Conservation (phyloP, 2,329 filamentous ascomycete genomes). For the Dendryphion nanum region DNA sequence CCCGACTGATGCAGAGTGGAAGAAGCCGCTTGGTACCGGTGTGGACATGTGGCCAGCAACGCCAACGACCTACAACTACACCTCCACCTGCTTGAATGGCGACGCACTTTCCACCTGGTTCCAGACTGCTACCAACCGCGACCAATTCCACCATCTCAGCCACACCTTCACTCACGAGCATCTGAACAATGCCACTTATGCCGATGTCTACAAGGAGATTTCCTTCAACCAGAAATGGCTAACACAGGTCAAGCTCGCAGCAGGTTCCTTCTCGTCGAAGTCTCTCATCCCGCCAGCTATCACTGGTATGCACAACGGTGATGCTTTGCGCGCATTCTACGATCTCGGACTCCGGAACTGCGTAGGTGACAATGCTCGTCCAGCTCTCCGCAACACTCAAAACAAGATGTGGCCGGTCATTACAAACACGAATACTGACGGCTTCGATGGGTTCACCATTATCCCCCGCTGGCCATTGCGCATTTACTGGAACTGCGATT, state of each 20-base stretch:
- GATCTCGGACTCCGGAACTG: background rate
- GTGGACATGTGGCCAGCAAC: conserved; percentile 22
- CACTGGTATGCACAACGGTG: background rate
- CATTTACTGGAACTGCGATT: background rate
- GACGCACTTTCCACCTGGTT: conserved; percentile 54
- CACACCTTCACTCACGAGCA: background rate
- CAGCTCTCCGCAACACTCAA: background rate
- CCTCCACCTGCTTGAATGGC: conserved; percentile 42
- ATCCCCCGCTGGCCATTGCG: background rate
- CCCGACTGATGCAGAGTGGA: conserved; percentile 39
- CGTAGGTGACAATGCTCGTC: background rate
- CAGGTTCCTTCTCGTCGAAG: background rate
- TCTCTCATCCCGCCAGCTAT: background rate
- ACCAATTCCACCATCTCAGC: conserved; percentile 50
- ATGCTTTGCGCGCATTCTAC: background rate
- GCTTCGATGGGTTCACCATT: background rate
- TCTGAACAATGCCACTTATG: background rate
- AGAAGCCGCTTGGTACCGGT: conserved; percentile 33
- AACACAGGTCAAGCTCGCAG: background rate
- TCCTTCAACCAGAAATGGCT: background rate
- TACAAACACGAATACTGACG: background rate
- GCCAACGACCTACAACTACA: conserved; percentile 45
- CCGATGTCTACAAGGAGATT: background rate
- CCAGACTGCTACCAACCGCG: conserved; percentile 43
- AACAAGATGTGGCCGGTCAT: background rate